phyloP scores from a whole-genome alignment of 768 basidiomycete species.

The Panaeolus cyanescens region DNA sequence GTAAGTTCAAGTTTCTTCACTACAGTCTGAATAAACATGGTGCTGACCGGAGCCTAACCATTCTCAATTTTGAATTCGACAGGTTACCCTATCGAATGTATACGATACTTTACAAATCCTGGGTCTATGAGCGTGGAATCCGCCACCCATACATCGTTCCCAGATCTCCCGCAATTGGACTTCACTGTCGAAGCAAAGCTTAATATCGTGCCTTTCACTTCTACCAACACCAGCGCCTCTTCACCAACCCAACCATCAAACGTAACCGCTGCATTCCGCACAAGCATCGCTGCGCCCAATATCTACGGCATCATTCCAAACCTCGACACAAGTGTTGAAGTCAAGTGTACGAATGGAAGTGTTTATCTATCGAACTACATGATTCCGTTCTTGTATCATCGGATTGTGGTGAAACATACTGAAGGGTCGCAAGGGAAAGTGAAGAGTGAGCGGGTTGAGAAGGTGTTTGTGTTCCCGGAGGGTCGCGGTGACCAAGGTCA shows the following conservation, averaged over 20 bases:
- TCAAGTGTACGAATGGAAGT: constrained; percentile 39
- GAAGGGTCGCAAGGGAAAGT: constrained; percentile 27
- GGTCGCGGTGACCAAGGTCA: constrained; percentile 11
- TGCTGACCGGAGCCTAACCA: background rate
- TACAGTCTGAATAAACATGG: background rate
- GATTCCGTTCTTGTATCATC: constrained; percentile 43
- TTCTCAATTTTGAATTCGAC: constrained; percentile 2
- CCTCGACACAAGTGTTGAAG: constrained; percentile 32
- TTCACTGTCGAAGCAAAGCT: constrained; percentile 41
- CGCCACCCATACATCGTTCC: constrained; percentile 28
- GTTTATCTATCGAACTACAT: constrained; percentile 42
- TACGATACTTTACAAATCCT: constrained; percentile 47
- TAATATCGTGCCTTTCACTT: too few relatives aligned
- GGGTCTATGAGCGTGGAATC: constrained; percentile 44
- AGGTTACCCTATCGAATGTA: constrained; percentile 51
- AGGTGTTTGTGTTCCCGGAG: constrained; percentile 24
- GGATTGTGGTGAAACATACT: constrained; percentile 38
- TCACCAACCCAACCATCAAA: constrained; percentile 21
- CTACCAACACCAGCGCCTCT: background rate
- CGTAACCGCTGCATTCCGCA: constrained; percentile 33
- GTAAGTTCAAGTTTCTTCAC: constrained; percentile 30
- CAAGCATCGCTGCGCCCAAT: constrained; percentile 33
- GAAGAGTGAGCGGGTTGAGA: constrained; percentile 21
- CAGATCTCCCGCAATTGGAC: constrained; percentile 35
- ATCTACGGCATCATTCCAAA: constrained; percentile 41